Base-by-base conservation (phyloP, 1,139 yeast species). In the Candida frijolesensis region DNA sequence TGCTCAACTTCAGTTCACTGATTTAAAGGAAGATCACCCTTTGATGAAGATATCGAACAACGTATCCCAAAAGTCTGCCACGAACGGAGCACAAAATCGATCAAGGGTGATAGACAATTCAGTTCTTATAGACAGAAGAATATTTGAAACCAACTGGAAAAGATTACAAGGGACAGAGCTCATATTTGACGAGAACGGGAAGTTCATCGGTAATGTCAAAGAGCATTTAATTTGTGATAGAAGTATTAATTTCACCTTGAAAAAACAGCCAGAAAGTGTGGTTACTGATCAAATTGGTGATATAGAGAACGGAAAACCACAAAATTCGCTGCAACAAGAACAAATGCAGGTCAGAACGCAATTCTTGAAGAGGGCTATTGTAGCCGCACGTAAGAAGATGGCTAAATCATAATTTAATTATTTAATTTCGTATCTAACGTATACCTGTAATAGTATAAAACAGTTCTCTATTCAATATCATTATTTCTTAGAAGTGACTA, bases 91-190 rank as follows among this genome's bases (percentile, higher is more conserved):
- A n/a, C 42, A 46, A 19, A 37, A 12, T 18, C 42, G 29, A 14
- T 46, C 48, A 50, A 50, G 60, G 19, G 54, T 64, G 1, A 60
- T 72, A 25, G 66, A 66, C 49, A 68, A 71, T 45, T 58, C 73
- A 42, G 62, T 71, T 3, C 62, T 71, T 4, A 66, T 73, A 5
- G 78, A 75, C 54, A 78, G 77, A 14, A 73, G 71, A 46, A 71
- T 89, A 2, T 89, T 84, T 63, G 83, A 84, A 62, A 95, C 96
- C 1, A 72, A 76, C 37, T 94, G 98, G 97, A 76, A 80, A 45
- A 80, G 81, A 52, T 68, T 89, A 11, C 85, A 89, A 1, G 99
- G 99, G 0, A 87, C 96, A 0, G 97, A 92, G 60, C 69, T 94
- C 54, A 68, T 82, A 0, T 78, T 81, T 59, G 82, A 82, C 57